Evolutionary conservation across 768 basidiomycete species (phyloP).

Genomic region (Pisolithus orientalis): DNA sequence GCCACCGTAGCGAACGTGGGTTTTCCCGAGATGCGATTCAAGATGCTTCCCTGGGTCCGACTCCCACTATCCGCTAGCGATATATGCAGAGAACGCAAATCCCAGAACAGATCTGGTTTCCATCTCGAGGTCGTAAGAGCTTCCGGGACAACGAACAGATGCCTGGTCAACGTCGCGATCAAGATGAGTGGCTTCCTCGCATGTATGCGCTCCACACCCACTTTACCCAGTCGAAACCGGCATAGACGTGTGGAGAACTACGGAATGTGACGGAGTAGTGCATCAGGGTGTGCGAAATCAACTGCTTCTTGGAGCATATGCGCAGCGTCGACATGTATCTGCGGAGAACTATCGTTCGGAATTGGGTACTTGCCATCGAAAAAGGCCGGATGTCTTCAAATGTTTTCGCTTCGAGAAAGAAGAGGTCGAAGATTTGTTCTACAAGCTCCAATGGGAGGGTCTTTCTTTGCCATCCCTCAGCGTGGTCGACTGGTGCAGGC

Average conservation of each 20-base stretch:
- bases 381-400: conserved; percentile 34
- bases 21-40: conserved; percentile 28
- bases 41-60: conserved; percentile 36
- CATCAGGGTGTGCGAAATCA: conserved; percentile 25
- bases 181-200: background rate
- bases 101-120: conserved; percentile 24
- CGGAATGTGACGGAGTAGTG: conserved; percentile 26
- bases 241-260: conserved; percentile 9
- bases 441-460: conserved; percentile 27
- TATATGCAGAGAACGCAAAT: conserved; percentile 35
- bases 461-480: conserved; percentile 2
- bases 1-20: conserved; percentile 20
- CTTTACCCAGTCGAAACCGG: conserved; percentile 43
- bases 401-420: conserved; percentile 11
- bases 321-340: conserved; percentile 21
- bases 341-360: conserved; percentile 40
- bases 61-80: conserved; percentile 39
- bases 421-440: conserved; percentile 24
- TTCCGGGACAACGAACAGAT: conserved; percentile 11
- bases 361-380: conserved; percentile 34
- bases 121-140: conserved; percentile 19
- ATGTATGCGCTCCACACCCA: conserved; percentile 28
- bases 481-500: conserved; percentile 9
- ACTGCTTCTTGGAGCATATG: conserved; percentile 15
- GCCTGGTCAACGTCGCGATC: conserved; percentile 10